Conservation (phyloP, 805 yeast species). For the Schizosaccharomyces lindneri region DNA sequence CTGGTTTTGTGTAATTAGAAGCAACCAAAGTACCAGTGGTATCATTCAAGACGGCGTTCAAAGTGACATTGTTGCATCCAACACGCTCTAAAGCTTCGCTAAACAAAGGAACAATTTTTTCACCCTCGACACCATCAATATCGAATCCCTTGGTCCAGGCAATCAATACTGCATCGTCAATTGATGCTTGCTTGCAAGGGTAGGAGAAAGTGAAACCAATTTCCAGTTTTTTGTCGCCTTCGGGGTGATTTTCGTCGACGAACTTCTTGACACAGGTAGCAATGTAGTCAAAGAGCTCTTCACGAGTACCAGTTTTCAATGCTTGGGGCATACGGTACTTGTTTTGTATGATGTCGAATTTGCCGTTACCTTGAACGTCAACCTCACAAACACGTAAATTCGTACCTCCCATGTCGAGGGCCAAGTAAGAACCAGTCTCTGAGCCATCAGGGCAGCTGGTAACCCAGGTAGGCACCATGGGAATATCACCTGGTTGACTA, state of each 20-base stretch:
- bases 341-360: slow-evolving; percentile 67
- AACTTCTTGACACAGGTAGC: slow-evolving; percentile 59
- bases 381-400: slow-evolving; percentile 82
- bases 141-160: slow-evolving; percentile 97
- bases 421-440: slow-evolving; percentile 72
- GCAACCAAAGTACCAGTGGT: slow-evolving; percentile 95
- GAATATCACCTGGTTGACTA: slow-evolving; percentile 18
- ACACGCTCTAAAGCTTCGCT: slow-evolving; percentile 43
- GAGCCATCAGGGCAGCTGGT: slow-evolving; percentile 78
- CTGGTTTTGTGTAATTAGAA: slow-evolving; percentile 71
- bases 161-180: slow-evolving; percentile 69
- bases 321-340: slow-evolving; percentile 45
- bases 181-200: slow-evolving; percentile 49
- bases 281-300: slow-evolving; percentile 62
- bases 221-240: slow-evolving; percentile 29
- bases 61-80: slow-evolving; percentile 44
- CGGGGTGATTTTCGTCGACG: slow-evolving; percentile 46
- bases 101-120: slow-evolving; percentile 79
- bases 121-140: slow-evolving; percentile 77
- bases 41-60: slow-evolving; percentile 83
- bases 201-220: slow-evolving; percentile 89
- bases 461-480: slow-evolving; percentile 96
- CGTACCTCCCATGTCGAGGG: slow-evolving; percentile 94
- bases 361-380: slow-evolving; percentile 54
- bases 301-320: slow-evolving; percentile 54